Percentiles rank a stretch among this genome's conserved stretches.
Conservation (phyloP, 2,329 filamentous ascomycete genomes). For the Fusarium dimerum region DNA sequence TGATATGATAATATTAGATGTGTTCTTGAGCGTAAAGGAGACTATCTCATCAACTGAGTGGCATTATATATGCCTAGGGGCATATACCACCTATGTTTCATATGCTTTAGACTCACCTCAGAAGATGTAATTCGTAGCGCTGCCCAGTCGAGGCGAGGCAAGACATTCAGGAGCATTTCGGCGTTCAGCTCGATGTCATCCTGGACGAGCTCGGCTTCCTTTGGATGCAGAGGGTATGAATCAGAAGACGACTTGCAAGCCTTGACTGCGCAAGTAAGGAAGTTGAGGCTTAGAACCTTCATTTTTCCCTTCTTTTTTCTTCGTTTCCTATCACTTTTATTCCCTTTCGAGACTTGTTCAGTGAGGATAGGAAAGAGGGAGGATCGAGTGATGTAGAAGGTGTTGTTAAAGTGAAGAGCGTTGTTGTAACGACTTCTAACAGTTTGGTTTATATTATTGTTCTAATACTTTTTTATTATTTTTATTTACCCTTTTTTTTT, state of each 20-base stretch:
- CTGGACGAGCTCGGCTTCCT: constrained; percentile 86
- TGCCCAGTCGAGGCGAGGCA: constrained; percentile 86
- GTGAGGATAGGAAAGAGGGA: too few species aligned
- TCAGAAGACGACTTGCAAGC: constrained; percentile 79
- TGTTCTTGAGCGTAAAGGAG: constrained; percentile 1
- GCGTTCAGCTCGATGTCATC: constrained; percentile 83
- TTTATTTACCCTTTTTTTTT: constrained; percentile 36
- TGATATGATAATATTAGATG: constrained; percentile 8
- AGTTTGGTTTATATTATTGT: neutral
- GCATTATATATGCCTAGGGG: neutral
- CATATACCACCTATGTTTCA: neutral
- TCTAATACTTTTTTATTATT: constrained; percentile 6
- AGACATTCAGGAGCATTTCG: constrained; percentile 77
- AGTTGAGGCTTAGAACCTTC: constrained; percentile 96
- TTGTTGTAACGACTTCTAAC: neutral
- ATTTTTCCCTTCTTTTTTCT: constrained; percentile 47
- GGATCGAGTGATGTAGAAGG: too few species aligned
- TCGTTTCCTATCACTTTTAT: too few species aligned
- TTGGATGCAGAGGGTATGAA: constrained; percentile 89
- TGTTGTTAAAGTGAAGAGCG: too few species aligned
- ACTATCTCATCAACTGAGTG: neutral
- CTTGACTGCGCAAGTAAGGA: constrained; percentile 94
- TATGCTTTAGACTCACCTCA: constrained; percentile 60
- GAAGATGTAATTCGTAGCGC: constrained; percentile 73
- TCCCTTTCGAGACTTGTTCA: constrained; percentile 1